Conservation (phyloP, 2,329 filamentous ascomycete species). For the Verticillium albo-atrum region DNA sequence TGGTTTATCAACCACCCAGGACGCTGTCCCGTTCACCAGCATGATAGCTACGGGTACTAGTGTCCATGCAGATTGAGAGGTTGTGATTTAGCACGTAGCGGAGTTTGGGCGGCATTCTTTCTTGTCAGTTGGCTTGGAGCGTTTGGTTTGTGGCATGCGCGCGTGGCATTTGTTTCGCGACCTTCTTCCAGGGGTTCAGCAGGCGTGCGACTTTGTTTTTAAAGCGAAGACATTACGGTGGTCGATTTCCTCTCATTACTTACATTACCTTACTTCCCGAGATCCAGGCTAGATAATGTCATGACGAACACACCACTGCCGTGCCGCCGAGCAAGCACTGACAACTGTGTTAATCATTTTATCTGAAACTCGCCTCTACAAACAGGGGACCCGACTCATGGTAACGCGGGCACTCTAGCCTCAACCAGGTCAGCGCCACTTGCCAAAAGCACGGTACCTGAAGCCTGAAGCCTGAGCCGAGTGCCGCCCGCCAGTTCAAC, state of each 20-base stretch:
- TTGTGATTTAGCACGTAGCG: not conserved
- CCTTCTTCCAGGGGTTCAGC: slow-evolving; percentile 1
- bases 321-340: not conserved
- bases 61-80: not conserved
- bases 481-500: not conserved
- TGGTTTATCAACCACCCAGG: slow-evolving; percentile 62
- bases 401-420: not conserved
- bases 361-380: not conserved
- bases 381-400: not conserved
- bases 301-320: not conserved
- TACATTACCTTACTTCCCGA: not conserved
- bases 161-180: not conserved
- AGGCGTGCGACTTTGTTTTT: not conserved
- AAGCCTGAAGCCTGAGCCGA: not conserved
- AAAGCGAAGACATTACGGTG: not conserved
- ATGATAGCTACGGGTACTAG: slow-evolving; percentile 54
- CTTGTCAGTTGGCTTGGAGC: not conserved
- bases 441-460: not conserved
- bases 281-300: not conserved
- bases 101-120: slow-evolving; percentile 1
- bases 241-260: not conserved
- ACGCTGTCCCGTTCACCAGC: slow-evolving; percentile 62
- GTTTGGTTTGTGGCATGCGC: not conserved
- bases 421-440: not conserved
- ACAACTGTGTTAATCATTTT: not conserved